A percentile compares a stretch with the other conserved stretches of the same genome.
phyloP scores from a whole-genome alignment of 768 basidiomycete genomes.

The Suillus subalutaceus region DNA sequence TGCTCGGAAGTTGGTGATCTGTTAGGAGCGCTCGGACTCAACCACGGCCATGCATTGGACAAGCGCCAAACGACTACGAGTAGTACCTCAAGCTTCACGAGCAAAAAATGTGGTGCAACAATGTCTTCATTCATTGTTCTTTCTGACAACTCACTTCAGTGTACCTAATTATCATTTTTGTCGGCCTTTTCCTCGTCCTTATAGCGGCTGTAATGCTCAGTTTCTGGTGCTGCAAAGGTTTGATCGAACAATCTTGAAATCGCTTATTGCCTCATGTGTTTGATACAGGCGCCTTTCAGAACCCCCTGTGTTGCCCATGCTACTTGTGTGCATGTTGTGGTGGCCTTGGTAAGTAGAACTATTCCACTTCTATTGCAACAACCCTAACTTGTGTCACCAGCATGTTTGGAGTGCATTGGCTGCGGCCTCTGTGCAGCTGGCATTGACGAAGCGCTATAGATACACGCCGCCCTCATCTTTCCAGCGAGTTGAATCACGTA shows the following conservation, averaged over 20 bases:
- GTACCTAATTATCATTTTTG: slow-evolving; percentile 67
- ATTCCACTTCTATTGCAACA: background rate
- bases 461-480: background rate
- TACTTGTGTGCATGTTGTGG: slow-evolving; percentile 76
- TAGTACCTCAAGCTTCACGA: slow-evolving; percentile 36
- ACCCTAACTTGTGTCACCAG: slow-evolving; percentile 31
- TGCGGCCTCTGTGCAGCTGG: slow-evolving; percentile 69
- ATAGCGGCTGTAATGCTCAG: slow-evolving; percentile 59
- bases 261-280: background rate
- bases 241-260: slow-evolving; percentile 9
- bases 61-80: slow-evolving; percentile 29
- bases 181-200: slow-evolving; percentile 59
- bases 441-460: slow-evolving; percentile 29
- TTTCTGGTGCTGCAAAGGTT: slow-evolving; percentile 68
- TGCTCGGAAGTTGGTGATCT: slow-evolving; percentile 33
- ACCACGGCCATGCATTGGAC: slow-evolving; percentile 32
- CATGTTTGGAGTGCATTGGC: slow-evolving; percentile 70
- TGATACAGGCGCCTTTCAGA: slow-evolving; percentile 53
- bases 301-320: slow-evolving; percentile 70
- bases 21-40: slow-evolving; percentile 23
- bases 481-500: background rate
- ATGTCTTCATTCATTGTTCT: slow-evolving; percentile 16
- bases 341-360: slow-evolving; percentile 51
- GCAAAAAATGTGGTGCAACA: slow-evolving; percentile 40
- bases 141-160: slow-evolving; percentile 37